A percentile compares a stretch with the other conserved stretches of the same genome.
Conservation (phyloP, 2,329 filamentous ascomycete genomes). For the Aureobasidium sp. region DNA sequence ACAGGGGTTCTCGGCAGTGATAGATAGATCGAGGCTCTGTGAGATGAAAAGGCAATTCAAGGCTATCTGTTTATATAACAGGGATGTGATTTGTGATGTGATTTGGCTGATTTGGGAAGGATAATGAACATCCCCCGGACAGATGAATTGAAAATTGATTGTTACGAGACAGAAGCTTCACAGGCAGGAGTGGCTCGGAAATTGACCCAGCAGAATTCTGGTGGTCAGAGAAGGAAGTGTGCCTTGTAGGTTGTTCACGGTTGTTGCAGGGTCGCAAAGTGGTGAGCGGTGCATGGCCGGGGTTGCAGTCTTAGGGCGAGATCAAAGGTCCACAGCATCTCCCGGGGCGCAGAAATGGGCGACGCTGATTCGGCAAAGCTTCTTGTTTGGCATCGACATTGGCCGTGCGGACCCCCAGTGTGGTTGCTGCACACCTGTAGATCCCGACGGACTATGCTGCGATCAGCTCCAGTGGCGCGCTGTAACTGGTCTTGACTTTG, state of each 20-base stretch:
- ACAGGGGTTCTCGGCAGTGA: background rate
- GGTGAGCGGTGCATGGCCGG: background rate
- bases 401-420: background rate
- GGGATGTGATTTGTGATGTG: background rate
- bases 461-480: background rate
- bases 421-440: background rate
- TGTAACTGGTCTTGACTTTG: background rate
- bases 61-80: background rate
- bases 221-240: background rate
- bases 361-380: background rate
- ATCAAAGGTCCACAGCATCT: background rate
- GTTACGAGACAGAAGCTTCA: background rate
- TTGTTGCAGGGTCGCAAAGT: background rate
- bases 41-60: background rate
- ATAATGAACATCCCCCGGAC: slow-evolving; percentile 5
- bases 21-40: background rate
- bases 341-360: background rate
- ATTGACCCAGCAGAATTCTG: background rate
- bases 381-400: background rate
- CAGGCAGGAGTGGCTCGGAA: background rate
- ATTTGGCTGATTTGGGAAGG: background rate
- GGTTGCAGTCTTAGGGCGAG: background rate
- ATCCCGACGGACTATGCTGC: slow-evolving; percentile 8
- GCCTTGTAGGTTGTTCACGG: background rate
- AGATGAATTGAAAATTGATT: background rate